Evolutionary conservation across 331 rosid genomes (phyloP).

Genomic region (Quercus phellos): DNA sequence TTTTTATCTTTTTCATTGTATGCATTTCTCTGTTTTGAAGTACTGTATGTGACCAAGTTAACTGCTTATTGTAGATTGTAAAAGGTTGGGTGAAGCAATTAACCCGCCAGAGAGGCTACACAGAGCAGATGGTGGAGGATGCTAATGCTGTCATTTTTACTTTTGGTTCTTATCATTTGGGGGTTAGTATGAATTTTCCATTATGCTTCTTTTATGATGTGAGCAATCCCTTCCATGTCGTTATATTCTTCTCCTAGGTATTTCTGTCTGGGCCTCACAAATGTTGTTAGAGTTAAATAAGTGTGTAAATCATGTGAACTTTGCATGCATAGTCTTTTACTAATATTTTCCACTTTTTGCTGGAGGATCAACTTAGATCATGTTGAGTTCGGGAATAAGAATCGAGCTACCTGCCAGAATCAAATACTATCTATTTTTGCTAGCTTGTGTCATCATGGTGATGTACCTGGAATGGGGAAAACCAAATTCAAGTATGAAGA

Average conservation of each 20-base stretch:
- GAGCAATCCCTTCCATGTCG: neutral
- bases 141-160: slow-evolving; percentile 85
- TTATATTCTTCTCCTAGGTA: neutral
- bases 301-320: neutral
- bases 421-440: neutral
- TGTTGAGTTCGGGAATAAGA: slow-evolving; percentile 4
- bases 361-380: neutral
- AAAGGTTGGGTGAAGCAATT: slow-evolving; percentile 90
- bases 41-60: slow-evolving; percentile 7
- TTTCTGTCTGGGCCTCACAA: neutral
- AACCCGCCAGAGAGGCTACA: slow-evolving; percentile 77
- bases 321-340: neutral
- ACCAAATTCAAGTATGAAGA: neutral
- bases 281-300: neutral
- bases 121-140: slow-evolving; percentile 95
- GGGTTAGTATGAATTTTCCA: slow-evolving; percentile 49
- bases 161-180: slow-evolving; percentile 87
- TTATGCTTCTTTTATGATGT: neutral
- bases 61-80: slow-evolving; percentile 56
- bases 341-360: neutral
- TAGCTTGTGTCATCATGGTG: neutral
- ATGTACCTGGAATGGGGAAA: neutral
- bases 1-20: neutral
- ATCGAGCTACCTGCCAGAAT: neutral
- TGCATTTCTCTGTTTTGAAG: slow-evolving; percentile 6